Evolutionary conservation across 306 rosid species (phyloP).

Genomic region (Lathyrus aphaca): DNA sequence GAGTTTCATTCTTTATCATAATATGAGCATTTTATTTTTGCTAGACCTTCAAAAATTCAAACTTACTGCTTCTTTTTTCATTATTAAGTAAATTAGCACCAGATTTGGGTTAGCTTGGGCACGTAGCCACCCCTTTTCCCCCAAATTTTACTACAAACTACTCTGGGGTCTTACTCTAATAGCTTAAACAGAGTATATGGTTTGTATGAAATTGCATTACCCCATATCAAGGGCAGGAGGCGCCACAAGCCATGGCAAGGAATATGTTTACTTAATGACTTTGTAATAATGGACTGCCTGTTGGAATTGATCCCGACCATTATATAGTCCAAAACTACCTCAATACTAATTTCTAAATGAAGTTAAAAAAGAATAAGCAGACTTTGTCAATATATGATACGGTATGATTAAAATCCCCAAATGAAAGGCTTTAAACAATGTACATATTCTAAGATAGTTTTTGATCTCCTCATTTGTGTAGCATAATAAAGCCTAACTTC

Average conservation of each 20-base stretch:
- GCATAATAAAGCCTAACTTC: conserved; percentile 43
- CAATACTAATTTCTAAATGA: conserved; percentile 3
- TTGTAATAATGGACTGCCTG: neutral
- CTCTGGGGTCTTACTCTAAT: neutral
- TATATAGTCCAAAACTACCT: conserved; percentile 5
- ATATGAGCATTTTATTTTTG: neutral
- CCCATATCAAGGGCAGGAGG: conserved; percentile 21
- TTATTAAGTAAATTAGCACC: conserved; percentile 7
- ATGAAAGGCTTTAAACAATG: conserved; percentile 29
- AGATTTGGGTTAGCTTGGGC: conserved; percentile 4
- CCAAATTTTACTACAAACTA: conserved; percentile 4
- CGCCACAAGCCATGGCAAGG: conserved; percentile 6
- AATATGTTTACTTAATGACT: conserved; percentile 2
- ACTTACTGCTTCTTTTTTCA: neutral
- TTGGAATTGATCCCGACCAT: conserved; percentile 14
- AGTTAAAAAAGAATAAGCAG: conserved; percentile 13
- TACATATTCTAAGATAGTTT: conserved; percentile 30
- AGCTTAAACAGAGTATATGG: conserved; percentile 15
- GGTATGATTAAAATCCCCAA: conserved; percentile 7
- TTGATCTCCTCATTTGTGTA: conserved; percentile 35
- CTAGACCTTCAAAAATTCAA: conserved; percentile 13
- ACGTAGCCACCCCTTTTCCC: neutral
- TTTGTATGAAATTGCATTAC: neutral
- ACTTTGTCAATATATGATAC: conserved; percentile 20
- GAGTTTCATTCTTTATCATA: conserved; percentile 28